A percentile compares a stretch with the other conserved stretches of the same genome.
These are phyloP conservation scores for Herpetomonas tarakana DNA, from an alignment of 208 protist species.

Conservation along the genomic window DNA sequence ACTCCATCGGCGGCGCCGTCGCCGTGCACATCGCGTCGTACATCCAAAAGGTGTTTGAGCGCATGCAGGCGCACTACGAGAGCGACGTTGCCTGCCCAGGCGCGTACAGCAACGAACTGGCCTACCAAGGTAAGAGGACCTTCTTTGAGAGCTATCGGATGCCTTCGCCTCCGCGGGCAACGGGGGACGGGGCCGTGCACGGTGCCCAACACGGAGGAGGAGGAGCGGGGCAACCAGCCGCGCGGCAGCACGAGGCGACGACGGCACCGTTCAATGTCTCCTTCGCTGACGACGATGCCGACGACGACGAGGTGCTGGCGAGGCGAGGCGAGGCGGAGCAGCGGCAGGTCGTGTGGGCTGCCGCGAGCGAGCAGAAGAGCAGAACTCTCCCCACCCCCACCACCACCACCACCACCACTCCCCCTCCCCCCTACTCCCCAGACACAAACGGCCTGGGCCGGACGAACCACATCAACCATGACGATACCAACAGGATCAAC, in stretches of 20 bases:
- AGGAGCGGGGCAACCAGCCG: too few species aligned
- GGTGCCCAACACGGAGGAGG: too few species aligned
- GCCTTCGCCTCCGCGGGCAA: too few species aligned
- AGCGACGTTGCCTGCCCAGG: conserved; percentile 11
- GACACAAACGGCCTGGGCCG: too few species aligned
- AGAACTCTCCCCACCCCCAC: too few species aligned
- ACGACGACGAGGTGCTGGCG: background rate
- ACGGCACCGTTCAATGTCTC: background rate
- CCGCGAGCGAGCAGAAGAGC: too few species aligned
- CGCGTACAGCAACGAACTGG: background rate
- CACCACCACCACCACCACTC: too few species aligned
- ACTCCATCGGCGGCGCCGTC: conserved; percentile 43
- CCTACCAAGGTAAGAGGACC: background rate
- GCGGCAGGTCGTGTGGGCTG: too few species aligned
- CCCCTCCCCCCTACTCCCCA: too few species aligned
- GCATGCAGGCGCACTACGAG: conserved; percentile 10
- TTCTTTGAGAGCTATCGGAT: background rate
- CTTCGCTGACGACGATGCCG: background rate
- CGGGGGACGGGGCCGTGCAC: background rate
- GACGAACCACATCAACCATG: too few species aligned
- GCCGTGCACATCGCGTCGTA: conserved; percentile 33
- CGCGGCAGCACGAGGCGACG: too few species aligned
- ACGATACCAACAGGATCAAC: too few species aligned
- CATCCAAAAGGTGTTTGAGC: conserved; percentile 24
- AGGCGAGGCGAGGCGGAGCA: background rate